Percentiles rank a stretch among this genome's conserved stretches.
Conservation (phyloP, 2,329 filamentous ascomycete species). For the Fusarium subglutinans region DNA sequence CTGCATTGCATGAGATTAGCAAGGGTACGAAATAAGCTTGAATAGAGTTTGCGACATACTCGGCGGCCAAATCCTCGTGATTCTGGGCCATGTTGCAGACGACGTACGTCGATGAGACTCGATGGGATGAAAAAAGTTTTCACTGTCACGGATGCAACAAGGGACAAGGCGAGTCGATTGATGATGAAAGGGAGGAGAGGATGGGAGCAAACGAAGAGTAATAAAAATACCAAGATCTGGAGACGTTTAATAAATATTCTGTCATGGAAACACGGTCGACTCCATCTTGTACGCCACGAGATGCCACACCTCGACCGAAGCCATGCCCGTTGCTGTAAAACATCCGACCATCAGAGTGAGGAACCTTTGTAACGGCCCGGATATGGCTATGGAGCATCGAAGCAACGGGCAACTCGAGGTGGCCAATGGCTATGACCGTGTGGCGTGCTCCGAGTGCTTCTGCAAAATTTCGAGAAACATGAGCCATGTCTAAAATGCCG, state of each 20-base stretch:
- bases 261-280: constrained; percentile 18
- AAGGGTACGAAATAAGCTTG: constrained; percentile 9
- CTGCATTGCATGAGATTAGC: constrained; percentile 29
- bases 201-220: constrained; percentile 17
- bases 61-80: constrained; percentile 47
- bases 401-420: neutral
- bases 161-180: neutral
- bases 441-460: constrained; percentile 1
- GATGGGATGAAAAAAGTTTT: neutral
- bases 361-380: constrained; percentile 39
- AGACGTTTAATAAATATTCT: constrained; percentile 33
- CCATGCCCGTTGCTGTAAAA: constrained; percentile 28
- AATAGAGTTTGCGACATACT: constrained; percentile 41
- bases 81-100: constrained; percentile 45
- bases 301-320: constrained; percentile 1
- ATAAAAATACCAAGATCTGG: constrained; percentile 26
- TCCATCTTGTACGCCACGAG: neutral
- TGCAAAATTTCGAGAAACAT: constrained; percentile 40
- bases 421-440: constrained; percentile 25
- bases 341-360: constrained; percentile 32
- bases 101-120: neutral
- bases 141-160: constrained; percentile 12
- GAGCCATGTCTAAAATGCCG: constrained; percentile 34
- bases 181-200: neutral
- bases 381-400: constrained; percentile 4